Percentiles rank a stretch among this genome's conserved stretches.
These are phyloP conservation scores for Alternaria gansuensis DNA, from an alignment of 2,329 filamentous ascomycete genomes.

Conservation along the genomic window DNA sequence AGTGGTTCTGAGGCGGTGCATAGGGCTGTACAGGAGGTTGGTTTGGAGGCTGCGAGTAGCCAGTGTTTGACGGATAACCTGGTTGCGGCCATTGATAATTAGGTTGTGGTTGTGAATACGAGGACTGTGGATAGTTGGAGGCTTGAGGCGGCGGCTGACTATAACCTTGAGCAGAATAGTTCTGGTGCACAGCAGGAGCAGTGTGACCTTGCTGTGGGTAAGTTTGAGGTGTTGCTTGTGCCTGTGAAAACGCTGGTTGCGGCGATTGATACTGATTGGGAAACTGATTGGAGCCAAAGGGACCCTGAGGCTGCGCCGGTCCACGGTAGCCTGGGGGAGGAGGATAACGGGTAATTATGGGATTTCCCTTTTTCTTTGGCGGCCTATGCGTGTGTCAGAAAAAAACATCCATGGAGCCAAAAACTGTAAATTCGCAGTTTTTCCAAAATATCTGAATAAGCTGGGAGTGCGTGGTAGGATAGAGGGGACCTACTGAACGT, in stretches of 20 bases:
- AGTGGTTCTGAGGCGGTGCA: constrained; percentile 28
- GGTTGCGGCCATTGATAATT: constrained; percentile 42
- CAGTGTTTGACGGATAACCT: constrained; percentile 34
- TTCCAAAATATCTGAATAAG: neutral
- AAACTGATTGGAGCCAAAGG: constrained; percentile 40
- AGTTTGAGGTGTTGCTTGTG: constrained; percentile 27
- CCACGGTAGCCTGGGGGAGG: constrained; percentile 59
- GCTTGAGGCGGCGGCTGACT: constrained; percentile 30
- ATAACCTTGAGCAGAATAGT: constrained; percentile 39
- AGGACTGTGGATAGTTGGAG: constrained; percentile 29
- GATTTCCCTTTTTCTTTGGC: constrained; percentile 58
- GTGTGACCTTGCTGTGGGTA: constrained; percentile 39
- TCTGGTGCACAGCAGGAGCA: constrained; percentile 30
- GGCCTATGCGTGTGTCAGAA: constrained; percentile 38
- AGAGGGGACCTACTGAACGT: constrained; percentile 45
- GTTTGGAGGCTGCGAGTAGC: constrained; percentile 32
- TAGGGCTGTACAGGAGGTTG: constrained; percentile 38
- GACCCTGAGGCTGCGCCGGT: constrained; percentile 45
- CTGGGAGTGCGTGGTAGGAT: constrained; percentile 10
- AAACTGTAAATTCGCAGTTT: neutral
- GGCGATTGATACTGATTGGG: constrained; percentile 40
- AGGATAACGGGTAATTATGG: constrained; percentile 60
- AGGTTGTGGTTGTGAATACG: constrained; percentile 33
- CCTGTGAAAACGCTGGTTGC: constrained; percentile 42
- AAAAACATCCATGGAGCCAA: neutral